phyloP scores from a whole-genome alignment of 2,329 filamentous ascomycete genomes.

The Aspergillus pseudotamarii region DNA sequence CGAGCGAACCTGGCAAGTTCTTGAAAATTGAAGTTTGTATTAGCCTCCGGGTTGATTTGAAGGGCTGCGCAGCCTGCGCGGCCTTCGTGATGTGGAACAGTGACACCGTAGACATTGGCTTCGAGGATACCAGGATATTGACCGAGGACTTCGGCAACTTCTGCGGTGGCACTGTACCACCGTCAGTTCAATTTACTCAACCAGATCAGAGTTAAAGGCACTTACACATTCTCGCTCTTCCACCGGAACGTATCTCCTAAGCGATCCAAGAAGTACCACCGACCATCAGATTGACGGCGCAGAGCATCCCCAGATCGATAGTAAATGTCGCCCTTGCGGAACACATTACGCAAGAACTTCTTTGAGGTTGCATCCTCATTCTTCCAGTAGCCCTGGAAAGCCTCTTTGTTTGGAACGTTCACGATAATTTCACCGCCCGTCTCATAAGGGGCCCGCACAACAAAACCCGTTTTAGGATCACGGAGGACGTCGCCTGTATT shows the following conservation, averaged over 20 bases:
- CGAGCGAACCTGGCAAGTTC: constrained; percentile 62
- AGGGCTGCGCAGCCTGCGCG: constrained; percentile 64
- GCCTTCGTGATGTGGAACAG: constrained; percentile 67
- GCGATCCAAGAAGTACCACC: constrained; percentile 71
- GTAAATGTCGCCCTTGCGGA: constrained; percentile 68
- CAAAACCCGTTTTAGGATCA: constrained; percentile 70
- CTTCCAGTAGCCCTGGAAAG: constrained; percentile 71
- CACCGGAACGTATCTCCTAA: constrained; percentile 75
- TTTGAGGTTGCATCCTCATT: constrained; percentile 68
- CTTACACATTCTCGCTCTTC: constrained; percentile 69
- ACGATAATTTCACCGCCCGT: constrained; percentile 77
- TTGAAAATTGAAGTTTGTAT: constrained; percentile 59
- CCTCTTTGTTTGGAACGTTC: constrained; percentile 57
- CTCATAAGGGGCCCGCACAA: constrained; percentile 62
- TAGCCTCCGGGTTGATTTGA: constrained; percentile 57
- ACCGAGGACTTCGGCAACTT: constrained; percentile 67
- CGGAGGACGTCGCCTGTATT: constrained; percentile 68
- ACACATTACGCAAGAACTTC: constrained; percentile 67
- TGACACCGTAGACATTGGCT: constrained; percentile 71
- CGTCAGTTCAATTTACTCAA: not conserved
- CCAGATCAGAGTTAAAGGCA: not conserved
- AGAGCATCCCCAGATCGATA: constrained; percentile 71
- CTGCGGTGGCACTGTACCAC: constrained; percentile 53
- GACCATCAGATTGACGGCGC: constrained; percentile 62
- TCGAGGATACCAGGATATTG: constrained; percentile 62